A percentile compares a stretch with the other conserved stretches of the same genome.
phyloP scores from a whole-genome alignment of 306 rosid genomes.

The Begonia peltatifolia region DNA sequence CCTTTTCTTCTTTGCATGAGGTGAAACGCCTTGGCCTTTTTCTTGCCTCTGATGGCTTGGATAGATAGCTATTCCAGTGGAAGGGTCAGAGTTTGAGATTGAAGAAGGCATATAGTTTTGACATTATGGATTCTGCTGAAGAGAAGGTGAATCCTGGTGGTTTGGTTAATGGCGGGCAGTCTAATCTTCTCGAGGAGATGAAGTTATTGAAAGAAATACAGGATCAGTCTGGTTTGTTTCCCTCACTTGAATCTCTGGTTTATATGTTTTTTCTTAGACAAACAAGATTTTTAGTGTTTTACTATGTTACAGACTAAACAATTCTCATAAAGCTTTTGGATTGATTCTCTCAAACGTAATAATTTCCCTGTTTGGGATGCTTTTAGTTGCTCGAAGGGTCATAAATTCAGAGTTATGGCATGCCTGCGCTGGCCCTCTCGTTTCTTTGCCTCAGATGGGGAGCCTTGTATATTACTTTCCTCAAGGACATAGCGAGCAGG shows the following conservation, averaged over 20 bases:
- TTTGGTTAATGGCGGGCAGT: slow-evolving; percentile 25
- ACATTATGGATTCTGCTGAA: slow-evolving; percentile 48
- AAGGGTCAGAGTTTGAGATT: no score
- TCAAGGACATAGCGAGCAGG: slow-evolving; percentile 99
- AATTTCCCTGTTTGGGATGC: not conserved
- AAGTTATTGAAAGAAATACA: slow-evolving; percentile 81
- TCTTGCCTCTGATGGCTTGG: not conserved
- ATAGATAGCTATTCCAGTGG: not conserved
- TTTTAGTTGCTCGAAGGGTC: slow-evolving; percentile 55
- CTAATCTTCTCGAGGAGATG: slow-evolving; percentile 65
- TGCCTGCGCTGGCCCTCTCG: slow-evolving; percentile 99
- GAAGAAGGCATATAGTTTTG: not conserved
- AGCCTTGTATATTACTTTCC: slow-evolving; percentile 84
- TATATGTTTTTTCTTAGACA: no score
- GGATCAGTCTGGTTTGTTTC: slow-evolving; percentile 59
- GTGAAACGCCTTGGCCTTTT: slow-evolving; percentile 8
- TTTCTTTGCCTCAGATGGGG: slow-evolving; percentile 73
- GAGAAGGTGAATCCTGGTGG: slow-evolving; percentile 49
- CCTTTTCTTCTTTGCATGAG: not conserved
- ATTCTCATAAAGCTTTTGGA: no score
- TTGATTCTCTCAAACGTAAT: no score
- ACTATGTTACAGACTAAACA: no score
- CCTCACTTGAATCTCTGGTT: not conserved
- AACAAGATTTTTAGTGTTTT: no score
- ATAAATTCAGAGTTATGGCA: slow-evolving; percentile 93